Base-by-base conservation (phyloP, 139 green algal species). In the Coccomyxa sp. region DNA sequence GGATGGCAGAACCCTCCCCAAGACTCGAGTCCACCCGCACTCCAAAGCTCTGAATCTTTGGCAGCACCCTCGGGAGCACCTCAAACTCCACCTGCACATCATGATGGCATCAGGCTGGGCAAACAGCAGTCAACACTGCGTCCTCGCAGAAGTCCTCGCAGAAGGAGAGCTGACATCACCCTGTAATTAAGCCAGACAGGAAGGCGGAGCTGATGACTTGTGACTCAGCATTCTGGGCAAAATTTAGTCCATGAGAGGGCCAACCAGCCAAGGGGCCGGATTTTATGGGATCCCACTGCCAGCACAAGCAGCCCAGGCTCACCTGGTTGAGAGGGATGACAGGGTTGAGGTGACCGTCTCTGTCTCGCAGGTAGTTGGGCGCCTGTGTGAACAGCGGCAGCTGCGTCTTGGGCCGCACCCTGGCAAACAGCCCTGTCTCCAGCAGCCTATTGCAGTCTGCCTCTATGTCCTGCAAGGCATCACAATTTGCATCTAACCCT, bases 11-110 rank as follows among this genome's bases (percentile, higher is more conserved):
- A 18, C 50, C 33, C 75, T 79, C 78, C 38, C 79, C 70, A 3
- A 88, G 58, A 79, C 87, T 92, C 77, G 83, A 89, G 79, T 92
- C 91, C 16, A 93, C 34, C 0, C 87, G 84, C 9, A 92, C 70
- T 0, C 44, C 58, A 68, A 94, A 78, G 35, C 41, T 36, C 22
- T 74, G 85, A 10, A 94, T 80, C 0, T 84, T 79, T 7, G 92
- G 90, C 70, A 97, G 86, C 36, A 75, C 64, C 16, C 92, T 82
- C 12, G 79, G 73, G 34, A 77, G 37, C 33, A 89, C 75, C 9
- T 79, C 58, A 75, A 93, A 97, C 37, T 87, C 78, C 1, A 80
- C 38, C 64, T 75, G 39, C 76, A 36, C 34, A 9, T 50, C 74
- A 22, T 33, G 40, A 36, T n/a, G 31, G 10, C 38, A n/a, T n/a